Evolutionary conservation across 2,329 filamentous ascomycete genomes (phyloP).

Genomic region (Aurifilum marmelostoma): DNA sequence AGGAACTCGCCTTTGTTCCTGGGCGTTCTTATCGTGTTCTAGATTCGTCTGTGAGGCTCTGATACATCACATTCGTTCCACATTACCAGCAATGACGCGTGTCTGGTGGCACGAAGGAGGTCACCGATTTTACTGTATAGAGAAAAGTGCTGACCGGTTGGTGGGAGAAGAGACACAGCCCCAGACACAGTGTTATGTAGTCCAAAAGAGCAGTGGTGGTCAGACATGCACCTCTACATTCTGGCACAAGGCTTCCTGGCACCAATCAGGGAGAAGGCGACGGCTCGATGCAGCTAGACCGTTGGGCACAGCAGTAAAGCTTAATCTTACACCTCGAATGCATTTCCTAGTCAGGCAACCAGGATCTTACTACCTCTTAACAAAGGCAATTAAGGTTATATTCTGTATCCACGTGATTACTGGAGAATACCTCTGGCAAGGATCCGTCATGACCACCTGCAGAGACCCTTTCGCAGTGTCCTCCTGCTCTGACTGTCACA

Average conservation of each 20-base stretch:
- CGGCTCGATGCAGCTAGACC: neutral
- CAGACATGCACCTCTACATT: neutral
- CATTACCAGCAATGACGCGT: neutral
- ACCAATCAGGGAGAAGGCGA: neutral
- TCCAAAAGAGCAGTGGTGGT: neutral
- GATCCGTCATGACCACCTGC: neutral
- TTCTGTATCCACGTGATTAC: neutral
- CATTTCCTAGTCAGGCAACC: neutral
- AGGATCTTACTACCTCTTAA: too few relatives aligned
- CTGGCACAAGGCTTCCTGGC: neutral
- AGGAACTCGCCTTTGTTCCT: neutral
- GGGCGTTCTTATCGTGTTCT: neutral
- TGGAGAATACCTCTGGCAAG: neutral
- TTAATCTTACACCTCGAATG: neutral
- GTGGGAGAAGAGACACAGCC: neutral
- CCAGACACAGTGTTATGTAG: neutral
- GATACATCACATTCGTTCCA: neutral
- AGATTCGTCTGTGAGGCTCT: neutral
- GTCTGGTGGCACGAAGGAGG: neutral
- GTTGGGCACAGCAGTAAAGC: neutral
- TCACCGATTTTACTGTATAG: neutral
- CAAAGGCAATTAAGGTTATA: neutral
- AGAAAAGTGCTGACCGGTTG: neutral
- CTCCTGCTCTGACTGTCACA: neutral
- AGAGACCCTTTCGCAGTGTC: neutral